Evolutionary conservation across 2,329 filamentous ascomycete genomes (phyloP).

Genomic region (Penicillium sp.): DNA sequence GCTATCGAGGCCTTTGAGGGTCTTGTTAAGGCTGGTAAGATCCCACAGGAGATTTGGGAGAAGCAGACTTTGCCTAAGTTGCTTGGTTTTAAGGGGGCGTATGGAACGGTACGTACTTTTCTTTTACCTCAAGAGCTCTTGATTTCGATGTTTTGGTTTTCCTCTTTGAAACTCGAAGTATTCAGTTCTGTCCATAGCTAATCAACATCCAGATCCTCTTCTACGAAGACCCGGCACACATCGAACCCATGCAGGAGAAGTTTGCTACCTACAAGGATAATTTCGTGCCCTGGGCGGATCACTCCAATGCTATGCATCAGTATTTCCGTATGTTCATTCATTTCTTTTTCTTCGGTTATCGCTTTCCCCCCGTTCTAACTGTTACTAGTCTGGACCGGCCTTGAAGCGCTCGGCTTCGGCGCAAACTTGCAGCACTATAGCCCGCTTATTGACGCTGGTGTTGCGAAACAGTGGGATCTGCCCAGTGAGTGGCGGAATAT

Average conservation of each 20-base stretch:
- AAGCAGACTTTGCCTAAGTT: conserved; percentile 46
- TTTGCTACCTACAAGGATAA: conserved; percentile 74
- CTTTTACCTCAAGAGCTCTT: neutral
- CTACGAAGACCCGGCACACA: conserved; percentile 72
- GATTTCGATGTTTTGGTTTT: conserved; percentile 48
- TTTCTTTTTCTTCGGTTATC: neutral
- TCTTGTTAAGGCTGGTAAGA: conserved; percentile 58
- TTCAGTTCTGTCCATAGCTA: neutral
- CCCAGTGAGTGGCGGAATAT: conserved; percentile 72
- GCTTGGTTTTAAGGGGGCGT: conserved; percentile 64
- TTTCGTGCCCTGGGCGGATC: conserved; percentile 73
- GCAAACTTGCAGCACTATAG: conserved; percentile 94
- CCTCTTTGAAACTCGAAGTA: neutral
- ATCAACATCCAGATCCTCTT: conserved; percentile 61
- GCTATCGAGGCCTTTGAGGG: conserved; percentile 62
- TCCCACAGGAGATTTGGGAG: conserved; percentile 56
- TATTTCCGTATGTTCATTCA: conserved; percentile 50
- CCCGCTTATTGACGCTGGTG: conserved; percentile 74
- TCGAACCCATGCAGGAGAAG: conserved; percentile 65
- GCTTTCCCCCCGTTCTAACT: neutral
- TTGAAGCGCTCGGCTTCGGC: conserved; percentile 80
- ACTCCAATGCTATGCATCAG: conserved; percentile 81
- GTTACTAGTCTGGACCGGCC: conserved; percentile 66
- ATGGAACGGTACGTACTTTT: conserved; percentile 56
- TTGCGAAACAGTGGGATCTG: conserved; percentile 66